Percentiles rank a stretch among this genome's conserved stretches.
These are phyloP conservation scores for Yamadazyma diospyri DNA, from an alignment of 1,139 yeast species.

Conservation along the genomic window DNA sequence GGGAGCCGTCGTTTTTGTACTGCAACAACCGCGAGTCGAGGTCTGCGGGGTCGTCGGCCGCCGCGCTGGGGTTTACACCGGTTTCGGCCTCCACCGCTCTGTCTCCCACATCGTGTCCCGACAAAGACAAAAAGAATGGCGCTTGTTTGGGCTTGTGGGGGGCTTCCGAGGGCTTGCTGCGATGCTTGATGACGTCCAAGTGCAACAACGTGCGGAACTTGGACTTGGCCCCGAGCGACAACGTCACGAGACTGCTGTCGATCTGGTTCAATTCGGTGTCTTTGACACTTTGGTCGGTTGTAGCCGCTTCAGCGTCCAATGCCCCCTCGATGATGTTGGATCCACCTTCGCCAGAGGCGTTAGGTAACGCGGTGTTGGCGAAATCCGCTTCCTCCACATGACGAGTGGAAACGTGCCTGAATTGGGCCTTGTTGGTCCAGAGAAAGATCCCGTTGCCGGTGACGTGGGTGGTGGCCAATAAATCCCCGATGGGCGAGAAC, in stretches of 20 bases:
- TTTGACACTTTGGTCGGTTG: constrained; percentile 9
- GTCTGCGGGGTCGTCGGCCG: constrained; percentile 14
- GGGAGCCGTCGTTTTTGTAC: constrained; percentile 19
- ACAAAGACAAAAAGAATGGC: constrained; percentile 72
- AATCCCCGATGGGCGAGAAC: constrained; percentile 86
- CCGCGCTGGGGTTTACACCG: constrained; percentile 15
- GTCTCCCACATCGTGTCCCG: constrained; percentile 68
- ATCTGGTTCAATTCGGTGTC: constrained; percentile 61
- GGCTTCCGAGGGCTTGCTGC: constrained; percentile 88
- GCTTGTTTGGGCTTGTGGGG: constrained; percentile 82
- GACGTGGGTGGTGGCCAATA: constrained; percentile 91
- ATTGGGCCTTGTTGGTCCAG: constrained; percentile 92
- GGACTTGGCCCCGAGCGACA: constrained; percentile 72
- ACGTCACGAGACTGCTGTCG: constrained; percentile 58
- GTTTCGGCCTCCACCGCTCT: constrained; percentile 63
- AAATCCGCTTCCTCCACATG: constrained; percentile 76
- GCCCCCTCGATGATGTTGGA: constrained; percentile 79
- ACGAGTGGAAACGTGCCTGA: constrained; percentile 68
- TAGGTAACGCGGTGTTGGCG: constrained; percentile 58
- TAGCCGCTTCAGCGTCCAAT: constrained; percentile 27
- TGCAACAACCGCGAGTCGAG: constrained; percentile 24
- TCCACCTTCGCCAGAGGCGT: constrained; percentile 83
- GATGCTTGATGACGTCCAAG: constrained; percentile 75
- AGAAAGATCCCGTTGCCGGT: constrained; percentile 84
- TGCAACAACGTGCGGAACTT: constrained; percentile 78